Evolutionary conservation across 2,329 filamentous ascomycete species (phyloP).

Genomic region (Cryphonectria japonica): DNA sequence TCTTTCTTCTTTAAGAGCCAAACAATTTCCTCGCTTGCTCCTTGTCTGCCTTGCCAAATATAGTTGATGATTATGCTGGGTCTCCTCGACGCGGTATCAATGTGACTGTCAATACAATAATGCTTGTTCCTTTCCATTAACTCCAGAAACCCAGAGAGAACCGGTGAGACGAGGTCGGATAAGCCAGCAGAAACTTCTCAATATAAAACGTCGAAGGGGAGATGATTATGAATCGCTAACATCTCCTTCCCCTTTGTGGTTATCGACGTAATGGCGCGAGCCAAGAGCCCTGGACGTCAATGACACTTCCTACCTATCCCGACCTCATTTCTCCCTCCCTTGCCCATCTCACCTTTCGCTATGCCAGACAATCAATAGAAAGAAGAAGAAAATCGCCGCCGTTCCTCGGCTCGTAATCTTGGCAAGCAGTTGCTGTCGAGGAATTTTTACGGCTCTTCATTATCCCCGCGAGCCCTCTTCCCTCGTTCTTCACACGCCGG

Average conservation of each 20-base stretch:
- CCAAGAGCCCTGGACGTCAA: not conserved
- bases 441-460: not conserved
- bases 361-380: constrained; percentile 18
- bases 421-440: not conserved
- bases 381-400: constrained; percentile 2
- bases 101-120: not conserved
- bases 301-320: not conserved
- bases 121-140: not conserved
- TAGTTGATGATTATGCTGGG: not conserved
- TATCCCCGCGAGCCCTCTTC: not conserved
- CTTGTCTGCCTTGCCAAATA: not conserved
- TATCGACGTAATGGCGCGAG: not conserved
- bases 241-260: not conserved
- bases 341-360: constrained; percentile 2
- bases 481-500: not conserved
- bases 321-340: not conserved
- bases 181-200: not conserved
- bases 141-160: not conserved
- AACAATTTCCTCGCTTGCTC: not conserved
- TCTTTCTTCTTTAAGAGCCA: too few relatives aligned
- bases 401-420: not conserved
- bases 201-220: not conserved
- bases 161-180: not conserved
- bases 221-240: not conserved
- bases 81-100: constrained; percentile 3